Evolutionary conservation across 768 basidiomycete species (phyloP), one percentile per base, ranked within the genome.

Genomic region (Roridomyces roridus): DNA sequence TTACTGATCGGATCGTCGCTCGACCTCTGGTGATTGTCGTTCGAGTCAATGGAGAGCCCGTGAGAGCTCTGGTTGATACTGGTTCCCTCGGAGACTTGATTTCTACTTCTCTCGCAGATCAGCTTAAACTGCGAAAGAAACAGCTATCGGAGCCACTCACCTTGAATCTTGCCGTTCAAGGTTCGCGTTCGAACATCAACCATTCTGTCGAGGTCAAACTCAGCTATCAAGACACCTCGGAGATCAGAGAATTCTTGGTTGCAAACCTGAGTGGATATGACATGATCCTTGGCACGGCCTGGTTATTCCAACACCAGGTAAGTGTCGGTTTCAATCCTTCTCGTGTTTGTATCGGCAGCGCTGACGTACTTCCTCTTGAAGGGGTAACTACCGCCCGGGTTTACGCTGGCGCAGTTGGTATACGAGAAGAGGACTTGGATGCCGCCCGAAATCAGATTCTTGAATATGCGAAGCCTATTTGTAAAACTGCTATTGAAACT

Each of bases 221-320:
- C 3, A 39, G 37, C 17, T 68, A 39, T 39, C 53, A 66, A 20
- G 24, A 40, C 0, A 69, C 68, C 0, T 24, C 45, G 0, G 39
- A 46, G 5, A 31, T 50, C 1, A 31, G 60, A 1, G 23, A 52
- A 0, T 70, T 74, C 18, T 55, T 74, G 28, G 50, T 74, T 2
- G 58, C 60, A 0, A 74, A 74, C 37, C 2, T 74, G 1, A 60
- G 70, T 0, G 57, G 46, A 5, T 72, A 74, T 25, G 64, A 75
- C 17, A 17, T 68, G 2, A 67, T 70, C 11, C 55, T 72, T 0
- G 60, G 71, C 2, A 68, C 67, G 0, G 69, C 65, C 0, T 70
- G 69, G 36, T 18, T 70, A 1, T 68, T 52, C n/a, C 67, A 70
- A n/a, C 69, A 70, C 23, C 6, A 51, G 12, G 43, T 66, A 5